Evolutionary conservation across 169 alveolate species (phyloP).

Genomic region (Blepharisma undulans): DNA sequence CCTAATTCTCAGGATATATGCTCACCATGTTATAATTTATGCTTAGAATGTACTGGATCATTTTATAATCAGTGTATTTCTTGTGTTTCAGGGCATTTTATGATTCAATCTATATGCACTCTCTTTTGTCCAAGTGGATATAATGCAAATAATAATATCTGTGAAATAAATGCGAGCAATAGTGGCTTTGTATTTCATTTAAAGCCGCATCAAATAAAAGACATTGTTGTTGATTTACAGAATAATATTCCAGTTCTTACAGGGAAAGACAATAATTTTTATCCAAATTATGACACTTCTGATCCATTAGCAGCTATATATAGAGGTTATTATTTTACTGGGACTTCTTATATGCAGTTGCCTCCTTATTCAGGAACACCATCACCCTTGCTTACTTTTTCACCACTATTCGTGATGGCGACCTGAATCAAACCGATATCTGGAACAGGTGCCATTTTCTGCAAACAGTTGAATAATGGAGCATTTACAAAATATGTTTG

Average conservation of each 20-base stretch:
- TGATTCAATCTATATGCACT: neutral
- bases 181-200: neutral
- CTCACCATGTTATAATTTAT: neutral
- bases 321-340: neutral
- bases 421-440: neutral
- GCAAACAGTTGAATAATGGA: neutral
- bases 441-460: neutral
- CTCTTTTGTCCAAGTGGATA: neutral
- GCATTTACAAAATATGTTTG: neutral
- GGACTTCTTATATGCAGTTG: neutral
- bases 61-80: neutral
- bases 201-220: neutral
- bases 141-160: neutral
- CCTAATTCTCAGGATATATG: neutral
- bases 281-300: neutral
- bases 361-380: neutral
- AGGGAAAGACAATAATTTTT: neutral
- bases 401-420: neutral
- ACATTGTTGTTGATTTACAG: neutral
- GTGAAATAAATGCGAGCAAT: neutral
- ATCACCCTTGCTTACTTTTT: neutral
- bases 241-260: neutral
- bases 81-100: neutral
- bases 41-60: neutral
- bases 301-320: neutral